phyloP scores from a whole-genome alignment of 2,329 filamentous ascomycete genomes.

The Plenodomus biglobosus region DNA sequence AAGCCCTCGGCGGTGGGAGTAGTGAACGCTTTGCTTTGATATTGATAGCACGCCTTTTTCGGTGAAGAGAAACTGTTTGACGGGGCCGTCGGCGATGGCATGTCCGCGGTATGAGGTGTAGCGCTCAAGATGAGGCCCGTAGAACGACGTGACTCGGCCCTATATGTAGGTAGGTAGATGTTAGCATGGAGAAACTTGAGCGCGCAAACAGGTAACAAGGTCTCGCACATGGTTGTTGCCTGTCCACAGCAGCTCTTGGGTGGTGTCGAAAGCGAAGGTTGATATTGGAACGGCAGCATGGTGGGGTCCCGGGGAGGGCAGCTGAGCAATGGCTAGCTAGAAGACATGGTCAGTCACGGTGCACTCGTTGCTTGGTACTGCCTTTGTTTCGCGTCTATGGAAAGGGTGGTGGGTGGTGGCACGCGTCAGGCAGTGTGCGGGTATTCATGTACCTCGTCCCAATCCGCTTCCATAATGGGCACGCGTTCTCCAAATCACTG shows the following conservation, averaged over 20 bases:
- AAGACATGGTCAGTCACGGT: conserved; percentile 21
- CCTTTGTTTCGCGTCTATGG: background rate
- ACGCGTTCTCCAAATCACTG: conserved; percentile 25
- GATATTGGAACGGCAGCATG: conserved; percentile 68
- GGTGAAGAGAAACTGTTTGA: conserved; percentile 88
- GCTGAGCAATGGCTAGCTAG: conserved; percentile 77
- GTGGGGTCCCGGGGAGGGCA: conserved; percentile 74
- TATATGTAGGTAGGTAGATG: no score
- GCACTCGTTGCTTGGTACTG: background rate
- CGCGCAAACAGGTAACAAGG: no score
- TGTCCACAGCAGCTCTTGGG: conserved; percentile 88
- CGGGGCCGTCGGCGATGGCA: conserved; percentile 67
- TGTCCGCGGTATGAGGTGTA: conserved; percentile 92
- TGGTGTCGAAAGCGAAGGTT: conserved; percentile 84
- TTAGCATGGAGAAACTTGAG: no score
- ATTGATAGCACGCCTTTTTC: conserved; percentile 88
- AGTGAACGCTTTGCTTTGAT: conserved; percentile 80
- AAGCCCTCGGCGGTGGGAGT: conserved; percentile 78
- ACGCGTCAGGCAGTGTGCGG: conserved; percentile 3
- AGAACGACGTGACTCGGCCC: conserved; percentile 89
- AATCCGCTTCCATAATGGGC: conserved; percentile 54
- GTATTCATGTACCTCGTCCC: conserved; percentile 48
- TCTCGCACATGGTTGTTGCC: conserved; percentile 81
- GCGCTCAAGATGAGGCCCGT: conserved; percentile 77
- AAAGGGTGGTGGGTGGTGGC: conserved; percentile 1